Evolutionary conservation across 495 filamentous ascomycete species (phyloP).

Genomic region (Tuber indicum): DNA sequence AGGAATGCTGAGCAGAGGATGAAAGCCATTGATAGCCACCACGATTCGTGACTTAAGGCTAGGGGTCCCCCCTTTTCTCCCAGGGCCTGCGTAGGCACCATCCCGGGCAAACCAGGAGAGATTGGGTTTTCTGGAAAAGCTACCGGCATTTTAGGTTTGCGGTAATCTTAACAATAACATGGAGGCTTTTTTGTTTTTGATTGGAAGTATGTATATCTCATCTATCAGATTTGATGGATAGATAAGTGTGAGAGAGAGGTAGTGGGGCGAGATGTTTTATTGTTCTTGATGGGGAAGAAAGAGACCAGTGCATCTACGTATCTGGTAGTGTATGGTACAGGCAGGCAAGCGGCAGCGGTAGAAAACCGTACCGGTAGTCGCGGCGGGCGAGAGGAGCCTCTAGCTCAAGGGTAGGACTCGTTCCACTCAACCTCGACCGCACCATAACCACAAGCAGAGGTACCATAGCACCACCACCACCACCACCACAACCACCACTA

Average conservation of each 20-base stretch:
- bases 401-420: not conserved
- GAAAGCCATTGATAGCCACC: not conserved
- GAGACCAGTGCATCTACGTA: not conserved
- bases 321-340: not conserved
- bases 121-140: conserved; percentile 27
- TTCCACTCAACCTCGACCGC: not conserved
- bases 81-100: conserved; percentile 21
- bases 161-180: not conserved
- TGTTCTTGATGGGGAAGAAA: not conserved
- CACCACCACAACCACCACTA: not conserved
- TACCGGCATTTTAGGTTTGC: conserved; percentile 14
- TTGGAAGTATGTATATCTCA: conserved; percentile 17
- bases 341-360: not conserved
- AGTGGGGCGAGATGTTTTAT: not conserved
- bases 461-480: not conserved
- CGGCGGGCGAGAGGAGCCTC: not conserved
- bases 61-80: conserved; percentile 5
- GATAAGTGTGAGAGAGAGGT: not conserved
- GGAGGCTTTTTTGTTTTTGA: not conserved
- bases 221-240: not conserved
- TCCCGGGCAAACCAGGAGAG: conserved; percentile 25
- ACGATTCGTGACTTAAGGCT: conserved; percentile 1
- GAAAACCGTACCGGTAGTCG: not conserved
- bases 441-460: not conserved
- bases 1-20: not conserved